Evolutionary conservation across 2,329 filamentous ascomycete genomes (phyloP), one percentile per base, ranked within the genome.

Genomic region (Aspergillus floridensis): DNA sequence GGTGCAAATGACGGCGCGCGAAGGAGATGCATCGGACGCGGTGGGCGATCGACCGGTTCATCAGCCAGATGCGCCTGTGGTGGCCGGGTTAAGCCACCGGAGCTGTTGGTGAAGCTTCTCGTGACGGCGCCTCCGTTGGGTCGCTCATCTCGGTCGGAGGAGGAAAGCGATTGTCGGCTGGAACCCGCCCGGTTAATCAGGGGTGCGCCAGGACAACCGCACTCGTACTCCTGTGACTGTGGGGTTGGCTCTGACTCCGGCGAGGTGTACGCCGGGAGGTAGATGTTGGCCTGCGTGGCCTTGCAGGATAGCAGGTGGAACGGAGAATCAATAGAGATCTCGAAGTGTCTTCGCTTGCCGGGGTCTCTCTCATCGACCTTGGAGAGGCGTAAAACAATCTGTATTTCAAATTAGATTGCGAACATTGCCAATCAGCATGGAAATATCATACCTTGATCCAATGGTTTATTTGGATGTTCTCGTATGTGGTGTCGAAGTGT

Each of bases 261-360:
- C 58, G 78, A 83, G 8, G 86, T 87, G 73, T 97, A 97, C 16
- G 90, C 89, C 0, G 93, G 93, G 11, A 96, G 83, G 12, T 87
- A 87, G 26, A 90, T 96, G 74, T 96, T 96, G 53, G 91, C 89
- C 72, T 95, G 90, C 0, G 92, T 96, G n/a, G 93, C 92, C 63
- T 90, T 90, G 78, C 93, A 97, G 63, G 93, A 93, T 51, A 96
- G 88, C 49, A 96, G 91, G 62, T 93, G 93, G 72, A 97, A 93
- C 0, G 93, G 93, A 1, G 92, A 96, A 76, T 97, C 93, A 67
- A 97, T 97, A 66, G 92, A 96, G 68, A 96, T 96, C 75, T 97
- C 93, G 66, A 96, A 97, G 72, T 96, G 93, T 35, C 92, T 86
- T 63, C 92, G 86, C 71, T 93, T 93, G 1, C 81, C 81, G 0